These are phyloP conservation scores for Suhomyces coccinellae DNA, from an alignment of 1,139 yeast genomes.

Conservation along the genomic window DNA sequence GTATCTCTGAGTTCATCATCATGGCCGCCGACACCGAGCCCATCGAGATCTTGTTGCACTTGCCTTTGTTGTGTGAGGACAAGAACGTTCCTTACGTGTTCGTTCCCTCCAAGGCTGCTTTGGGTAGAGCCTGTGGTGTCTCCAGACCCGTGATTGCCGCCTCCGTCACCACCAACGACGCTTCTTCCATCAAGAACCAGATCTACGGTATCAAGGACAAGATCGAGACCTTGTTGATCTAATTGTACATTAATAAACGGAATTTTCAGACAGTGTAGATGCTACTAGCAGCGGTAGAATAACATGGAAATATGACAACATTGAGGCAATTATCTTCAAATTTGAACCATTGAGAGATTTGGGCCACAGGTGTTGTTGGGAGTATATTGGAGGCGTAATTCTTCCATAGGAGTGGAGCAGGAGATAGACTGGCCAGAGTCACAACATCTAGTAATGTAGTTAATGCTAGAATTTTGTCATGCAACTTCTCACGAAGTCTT, in stretches of 20 bases:
- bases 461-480: no score
- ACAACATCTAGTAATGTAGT: no score
- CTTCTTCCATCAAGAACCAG: conserved; percentile 96
- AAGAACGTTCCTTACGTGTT: conserved; percentile 99
- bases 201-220: conserved; percentile 97
- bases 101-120: conserved; percentile 97
- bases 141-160: conserved; percentile 99
- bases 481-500: no score
- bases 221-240: conserved; percentile 96
- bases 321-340: no score
- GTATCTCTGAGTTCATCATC: conserved; percentile 98
- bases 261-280: neutral
- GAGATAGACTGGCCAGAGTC: no score
- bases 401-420: no score
- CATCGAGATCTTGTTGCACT: conserved; percentile 94
- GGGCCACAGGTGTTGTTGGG: no score
- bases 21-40: conserved; percentile 99
- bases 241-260: conserved; percentile 23
- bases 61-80: conserved; percentile 98
- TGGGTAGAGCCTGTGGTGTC: conserved; percentile 99
- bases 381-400: no score
- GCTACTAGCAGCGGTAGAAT: neutral
- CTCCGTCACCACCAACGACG: conserved; percentile 96
- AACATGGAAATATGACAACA: no score
- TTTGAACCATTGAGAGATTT: no score